Evolutionary conservation across 2,329 filamentous ascomycete species (phyloP).

Genomic region (Botrytis sinoallii): DNA sequence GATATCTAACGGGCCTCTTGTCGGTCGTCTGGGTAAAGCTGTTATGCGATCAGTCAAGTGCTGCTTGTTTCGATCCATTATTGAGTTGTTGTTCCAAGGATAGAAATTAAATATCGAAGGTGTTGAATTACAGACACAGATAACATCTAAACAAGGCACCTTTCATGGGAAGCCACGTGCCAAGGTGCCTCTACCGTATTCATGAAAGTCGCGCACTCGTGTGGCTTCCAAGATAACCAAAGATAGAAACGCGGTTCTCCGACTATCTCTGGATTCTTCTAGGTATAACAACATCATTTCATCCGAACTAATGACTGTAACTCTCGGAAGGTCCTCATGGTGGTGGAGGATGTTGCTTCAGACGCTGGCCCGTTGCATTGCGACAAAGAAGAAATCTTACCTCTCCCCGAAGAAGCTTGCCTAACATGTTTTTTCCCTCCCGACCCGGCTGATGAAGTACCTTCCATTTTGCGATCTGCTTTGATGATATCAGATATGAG

Average conservation of each 20-base stretch:
- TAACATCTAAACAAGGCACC: neutral
- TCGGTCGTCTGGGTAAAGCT: slow-evolving; percentile 58
- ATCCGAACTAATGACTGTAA: neutral
- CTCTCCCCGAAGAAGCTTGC: slow-evolving; percentile 18
- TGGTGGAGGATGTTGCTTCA: neutral
- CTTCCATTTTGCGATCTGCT: slow-evolving; percentile 1
- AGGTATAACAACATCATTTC: neutral
- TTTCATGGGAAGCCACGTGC: neutral
- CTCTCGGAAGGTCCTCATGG: neutral
- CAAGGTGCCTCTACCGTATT: neutral
- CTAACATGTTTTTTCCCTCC: slow-evolving; percentile 16
- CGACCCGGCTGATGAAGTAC: slow-evolving; percentile 1
- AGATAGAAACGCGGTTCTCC: neutral
- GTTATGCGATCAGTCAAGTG: slow-evolving; percentile 3
- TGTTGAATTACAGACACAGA: neutral
- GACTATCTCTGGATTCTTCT: neutral
- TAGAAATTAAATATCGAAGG: neutral
- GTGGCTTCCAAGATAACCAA: neutral
- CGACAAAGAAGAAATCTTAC: neutral
- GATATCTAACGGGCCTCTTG: slow-evolving; percentile 73
- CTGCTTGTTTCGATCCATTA: neutral
- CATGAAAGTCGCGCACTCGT: neutral
- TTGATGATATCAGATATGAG: neutral
- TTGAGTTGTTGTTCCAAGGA: too few species aligned
- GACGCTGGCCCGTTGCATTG: neutral